Evolutionary conservation across 1,284 basidiomycete genomes (phyloP).

Genomic region (Blastosporella zonata): DNA sequence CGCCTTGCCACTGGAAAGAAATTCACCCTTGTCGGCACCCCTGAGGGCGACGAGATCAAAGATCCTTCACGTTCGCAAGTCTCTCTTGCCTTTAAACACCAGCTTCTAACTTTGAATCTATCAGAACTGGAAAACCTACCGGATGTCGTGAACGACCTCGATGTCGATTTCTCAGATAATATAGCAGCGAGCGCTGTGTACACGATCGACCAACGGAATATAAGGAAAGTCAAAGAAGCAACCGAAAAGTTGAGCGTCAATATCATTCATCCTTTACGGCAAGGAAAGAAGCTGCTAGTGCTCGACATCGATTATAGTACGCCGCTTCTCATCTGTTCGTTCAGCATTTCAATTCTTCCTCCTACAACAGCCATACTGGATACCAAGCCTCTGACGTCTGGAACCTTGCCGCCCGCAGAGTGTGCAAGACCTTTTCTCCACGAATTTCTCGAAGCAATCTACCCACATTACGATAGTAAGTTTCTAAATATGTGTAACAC

Average conservation of each 20-base stretch:
- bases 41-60: conserved; percentile 79
- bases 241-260: conserved; percentile 65
- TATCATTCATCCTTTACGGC: conserved; percentile 72
- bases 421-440: conserved; percentile 83
- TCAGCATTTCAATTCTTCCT: conserved; percentile 12
- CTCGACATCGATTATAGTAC: conserved; percentile 88
- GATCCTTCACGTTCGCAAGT: conserved; percentile 54
- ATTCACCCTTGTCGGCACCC: conserved; percentile 81
- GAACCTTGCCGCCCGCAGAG: conserved; percentile 73
- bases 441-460: conserved; percentile 77
- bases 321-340: conserved; percentile 11
- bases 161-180: conserved; percentile 70
- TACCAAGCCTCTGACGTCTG: conserved; percentile 77
- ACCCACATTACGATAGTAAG: conserved; percentile 76
- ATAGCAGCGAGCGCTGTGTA: conserved; percentile 56
- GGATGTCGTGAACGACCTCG: conserved; percentile 77
- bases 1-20: conserved; percentile 61
- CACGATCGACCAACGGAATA: conserved; percentile 71
- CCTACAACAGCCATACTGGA: conserved; percentile 67
- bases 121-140: conserved; percentile 64
- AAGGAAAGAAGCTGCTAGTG: conserved; percentile 78
- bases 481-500: background rate
- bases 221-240: conserved; percentile 74
- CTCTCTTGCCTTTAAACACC: background rate
- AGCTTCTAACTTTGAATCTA: background rate